Base-by-base conservation (phyloP, 1,284 basidiomycete genomes). In the Heterobasidion parviporum region DNA sequence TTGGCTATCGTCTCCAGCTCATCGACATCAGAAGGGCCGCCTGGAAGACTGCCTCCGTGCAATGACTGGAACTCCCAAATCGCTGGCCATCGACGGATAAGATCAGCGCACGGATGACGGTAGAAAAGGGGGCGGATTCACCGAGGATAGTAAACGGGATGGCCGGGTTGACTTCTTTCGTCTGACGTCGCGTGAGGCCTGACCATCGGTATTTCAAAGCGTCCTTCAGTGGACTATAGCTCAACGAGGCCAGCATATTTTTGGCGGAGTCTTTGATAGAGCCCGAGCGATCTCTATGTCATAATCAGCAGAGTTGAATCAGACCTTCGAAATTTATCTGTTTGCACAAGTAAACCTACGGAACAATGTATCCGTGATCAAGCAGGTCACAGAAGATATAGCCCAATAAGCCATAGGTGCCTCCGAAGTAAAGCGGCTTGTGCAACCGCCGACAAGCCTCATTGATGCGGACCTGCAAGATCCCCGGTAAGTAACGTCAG, bases 311-410 rank as follows among this genome's bases (percentile, higher is more conserved):
- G 60, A 56, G 43, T 50, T 20, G 43, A 35, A 47, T 38, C 14
- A 55, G 54, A 45, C 18, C 45, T n/a, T 45, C 54, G 57, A 55
- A 6, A 26, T 26, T 6, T 26, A 26, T 26, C 26, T 5, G 4
- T 26, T 26, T 26, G 26, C 26, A 4, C n/a, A 12, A 50, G 26
- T 32, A 32, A 32, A 72, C 86, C 75, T 73, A 93, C 94, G 83
- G 82, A 56, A 83, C 75, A 59, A 97, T 82, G 68, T 89, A 95
- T 61, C 92, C 85, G 67, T 96, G 93, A 47, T 80, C 76, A 56
- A 94, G 78, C 50, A 99, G 78, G 68, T 99, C 95, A 58, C 92
- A 91, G 68, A 98, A 98, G 63, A 96, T 91, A 71, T 91, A 99
- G 6, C 96, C 97, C 51, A 87, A 76, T 58, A 96, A 77, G n/a